These are phyloP conservation scores for Penicillium crustosum DNA, from an alignment of 2,329 filamentous ascomycete genomes.

Conservation along the genomic window DNA sequence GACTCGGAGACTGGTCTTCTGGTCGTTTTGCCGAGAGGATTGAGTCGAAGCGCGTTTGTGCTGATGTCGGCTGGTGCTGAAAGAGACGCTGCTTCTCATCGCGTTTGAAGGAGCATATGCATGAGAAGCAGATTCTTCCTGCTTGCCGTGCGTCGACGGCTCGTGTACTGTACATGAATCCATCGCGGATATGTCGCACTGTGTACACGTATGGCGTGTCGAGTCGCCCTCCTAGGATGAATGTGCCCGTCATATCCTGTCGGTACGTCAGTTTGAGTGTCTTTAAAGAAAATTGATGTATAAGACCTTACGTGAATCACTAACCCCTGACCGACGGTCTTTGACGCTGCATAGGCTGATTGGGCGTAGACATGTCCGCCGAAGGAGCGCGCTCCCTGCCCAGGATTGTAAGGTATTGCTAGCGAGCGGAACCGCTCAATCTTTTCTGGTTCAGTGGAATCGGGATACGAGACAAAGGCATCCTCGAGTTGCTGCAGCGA, in stretches of 20 bases:
- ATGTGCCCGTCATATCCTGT: constrained; percentile 55
- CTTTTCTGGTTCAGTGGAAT: constrained; percentile 25
- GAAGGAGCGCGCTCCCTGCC: constrained; percentile 47
- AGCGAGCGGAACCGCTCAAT: constrained; percentile 33
- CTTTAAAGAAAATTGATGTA: background rate
- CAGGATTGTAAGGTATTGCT: constrained; percentile 44
- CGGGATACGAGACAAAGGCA: constrained; percentile 5
- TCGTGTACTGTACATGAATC: constrained; percentile 53
- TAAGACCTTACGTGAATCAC: constrained; percentile 51
- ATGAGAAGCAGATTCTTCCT: constrained; percentile 53
- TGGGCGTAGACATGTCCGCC: constrained; percentile 60
- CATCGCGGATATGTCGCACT: constrained; percentile 53
- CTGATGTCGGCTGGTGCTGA: constrained; percentile 32
- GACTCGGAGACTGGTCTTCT: constrained; percentile 36
- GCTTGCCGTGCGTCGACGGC: constrained; percentile 54
- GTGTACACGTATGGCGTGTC: constrained; percentile 53
- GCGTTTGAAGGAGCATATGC: constrained; percentile 54
- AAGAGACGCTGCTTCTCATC: constrained; percentile 35
- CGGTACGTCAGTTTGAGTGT: background rate
- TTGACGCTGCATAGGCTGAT: constrained; percentile 56
- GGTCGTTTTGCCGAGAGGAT: constrained; percentile 33
- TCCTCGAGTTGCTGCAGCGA: constrained; percentile 30
- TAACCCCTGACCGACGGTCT: constrained; percentile 53
- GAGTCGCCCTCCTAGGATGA: constrained; percentile 50
- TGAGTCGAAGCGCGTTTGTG: constrained; percentile 31